These are phyloP conservation scores for Aquilaria sinensis DNA, from an alignment of 345 rosid genomes.

Conservation along the genomic window DNA sequence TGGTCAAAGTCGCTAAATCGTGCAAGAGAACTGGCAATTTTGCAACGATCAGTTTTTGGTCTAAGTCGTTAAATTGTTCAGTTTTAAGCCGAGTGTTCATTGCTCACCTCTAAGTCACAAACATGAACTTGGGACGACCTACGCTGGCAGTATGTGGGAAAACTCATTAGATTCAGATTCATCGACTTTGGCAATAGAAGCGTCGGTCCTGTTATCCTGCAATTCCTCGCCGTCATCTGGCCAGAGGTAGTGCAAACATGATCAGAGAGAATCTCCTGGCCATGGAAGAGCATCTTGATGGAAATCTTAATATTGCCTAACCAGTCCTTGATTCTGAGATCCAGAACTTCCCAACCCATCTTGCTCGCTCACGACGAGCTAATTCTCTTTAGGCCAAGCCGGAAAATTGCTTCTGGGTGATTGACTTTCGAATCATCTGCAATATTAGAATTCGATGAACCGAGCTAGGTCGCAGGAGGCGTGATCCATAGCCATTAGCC, in stretches of 20 bases:
- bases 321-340: constrained; percentile 46
- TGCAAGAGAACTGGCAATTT: too few species aligned
- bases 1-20: too few species aligned
- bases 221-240: constrained; percentile 46
- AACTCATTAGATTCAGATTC: too few species aligned
- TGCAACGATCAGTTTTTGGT: too few species aligned
- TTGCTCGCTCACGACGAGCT: constrained; percentile 40
- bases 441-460: too few species aligned
- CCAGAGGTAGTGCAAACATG: constrained; percentile 51
- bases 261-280: constrained; percentile 57
- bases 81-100: too few species aligned
- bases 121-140: neutral
- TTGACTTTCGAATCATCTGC: constrained; percentile 42
- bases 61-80: too few species aligned
- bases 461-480: too few species aligned
- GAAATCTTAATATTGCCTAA: constrained; percentile 40
- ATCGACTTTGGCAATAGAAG: too few species aligned
- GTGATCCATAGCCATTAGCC: too few species aligned
- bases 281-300: constrained; percentile 38
- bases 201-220: constrained; percentile 1
- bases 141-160: too few species aligned
- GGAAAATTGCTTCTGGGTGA: constrained; percentile 50
- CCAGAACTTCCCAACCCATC: constrained; percentile 50
- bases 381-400: constrained; percentile 48
- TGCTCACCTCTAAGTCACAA: too few species aligned